Evolutionary conservation across 164 flowering plant genomes (phyloP), one percentile per base, ranked within the genome.

Genomic region (Tetrastigma voinierianum): DNA sequence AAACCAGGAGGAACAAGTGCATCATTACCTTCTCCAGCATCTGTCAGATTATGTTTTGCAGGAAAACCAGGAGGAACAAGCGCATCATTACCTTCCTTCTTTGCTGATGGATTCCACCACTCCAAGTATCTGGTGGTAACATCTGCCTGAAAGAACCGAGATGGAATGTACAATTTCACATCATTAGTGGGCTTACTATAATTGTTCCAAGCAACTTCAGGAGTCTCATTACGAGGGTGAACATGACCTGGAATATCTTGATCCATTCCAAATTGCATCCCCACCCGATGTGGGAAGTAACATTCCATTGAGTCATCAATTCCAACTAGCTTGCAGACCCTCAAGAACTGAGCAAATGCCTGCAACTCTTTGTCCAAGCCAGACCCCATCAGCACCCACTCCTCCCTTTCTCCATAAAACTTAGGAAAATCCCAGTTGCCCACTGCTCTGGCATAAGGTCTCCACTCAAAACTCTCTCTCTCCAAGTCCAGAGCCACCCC

Each of bases 241-340:
- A 72, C 77, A 53, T 2, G 7, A 13, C n/a, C 62, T 0, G 83
- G 83, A 19, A 84, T 21, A 62, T 82, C 86, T 21, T 82, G 84
- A 80, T 80, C 84, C 21, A 78, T 46, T 11, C 86, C 84, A 70
- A 84, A 80, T 47, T 84, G 88, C 84, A 75, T 73, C 12, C 84
- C 76, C 5, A 84, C 86, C 59, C 84, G 61, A 54, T 84, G 74
- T 1, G 88, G 86, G 10, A 59, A 59, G 60, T 80, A 82, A 24
- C 66, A 65, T 25, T 78, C 66, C 19, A 69, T 61, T 40, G 71
- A 71, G 32, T 25, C 32, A 14, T 68, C 74, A 1, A 77, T 32
- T 10, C 86, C 82, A 47, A 76, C 80, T 4, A 84, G 69, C 65
- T 76, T 70, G 51, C 66, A 59, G 0, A 58, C 70, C 60, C 77